Percentiles rank a stretch among this genome's conserved stretches.
Conservation (phyloP, 768 basidiomycete genomes). For the Trametes villosa region DNA sequence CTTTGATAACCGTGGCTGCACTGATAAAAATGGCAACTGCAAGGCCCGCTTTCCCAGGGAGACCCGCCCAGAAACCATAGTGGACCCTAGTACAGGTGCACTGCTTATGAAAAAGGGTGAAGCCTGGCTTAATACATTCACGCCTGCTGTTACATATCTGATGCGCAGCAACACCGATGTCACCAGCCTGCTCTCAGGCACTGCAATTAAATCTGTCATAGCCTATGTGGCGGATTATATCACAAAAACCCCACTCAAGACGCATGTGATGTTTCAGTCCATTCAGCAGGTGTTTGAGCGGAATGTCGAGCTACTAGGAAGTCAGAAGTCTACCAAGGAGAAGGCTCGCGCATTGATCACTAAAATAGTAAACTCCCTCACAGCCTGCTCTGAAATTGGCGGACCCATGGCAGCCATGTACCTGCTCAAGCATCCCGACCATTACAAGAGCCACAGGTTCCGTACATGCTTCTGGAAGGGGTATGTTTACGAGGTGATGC, state of each 20-base stretch:
- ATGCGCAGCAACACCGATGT: too few species aligned
- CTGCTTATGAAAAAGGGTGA: constrained; percentile 7
- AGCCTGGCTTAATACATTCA: constrained; percentile 7
- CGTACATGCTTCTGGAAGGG: constrained; percentile 11
- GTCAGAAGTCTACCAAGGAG: neutral
- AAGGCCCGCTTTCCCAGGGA: neutral
- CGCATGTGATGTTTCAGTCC: constrained; percentile 1
- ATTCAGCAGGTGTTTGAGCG: constrained; percentile 1
- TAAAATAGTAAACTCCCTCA: too few species aligned
- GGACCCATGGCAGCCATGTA: too few species aligned
- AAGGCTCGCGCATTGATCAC: constrained; percentile 1
- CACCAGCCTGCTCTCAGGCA: too few species aligned
- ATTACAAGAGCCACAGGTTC: constrained; percentile 23
- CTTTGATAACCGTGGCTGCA: too few species aligned
- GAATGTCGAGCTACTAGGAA: neutral
- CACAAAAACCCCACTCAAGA: constrained; percentile 1
- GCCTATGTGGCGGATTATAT: too few species aligned
- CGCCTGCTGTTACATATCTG: too few species aligned
- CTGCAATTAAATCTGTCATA: too few species aligned
- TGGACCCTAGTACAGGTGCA: constrained; percentile 1
- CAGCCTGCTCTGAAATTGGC: too few species aligned
- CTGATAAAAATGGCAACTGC: neutral
- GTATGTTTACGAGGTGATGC: constrained; percentile 7
- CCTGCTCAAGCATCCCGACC: constrained; percentile 21
- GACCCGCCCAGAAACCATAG: neutral